Percentiles rank a stretch among this genome's conserved stretches.
phyloP scores from a whole-genome alignment of 305 asterid species.

The Salvia sclarea region DNA sequence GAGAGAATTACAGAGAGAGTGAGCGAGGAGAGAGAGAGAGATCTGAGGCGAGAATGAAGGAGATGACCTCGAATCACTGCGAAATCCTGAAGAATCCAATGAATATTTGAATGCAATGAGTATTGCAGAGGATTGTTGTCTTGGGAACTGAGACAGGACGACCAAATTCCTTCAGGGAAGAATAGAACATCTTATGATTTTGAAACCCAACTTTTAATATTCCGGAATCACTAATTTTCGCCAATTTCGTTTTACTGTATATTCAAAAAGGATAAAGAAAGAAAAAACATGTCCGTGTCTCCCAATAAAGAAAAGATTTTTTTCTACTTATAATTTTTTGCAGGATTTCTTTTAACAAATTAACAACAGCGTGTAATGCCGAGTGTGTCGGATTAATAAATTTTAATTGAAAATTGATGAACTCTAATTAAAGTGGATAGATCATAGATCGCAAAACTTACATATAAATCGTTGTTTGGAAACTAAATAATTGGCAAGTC shows the following conservation, averaged over 20 bases:
- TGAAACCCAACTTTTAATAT: neutral
- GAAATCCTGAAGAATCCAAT: constrained; percentile 1
- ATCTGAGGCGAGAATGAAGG: constrained; percentile 29
- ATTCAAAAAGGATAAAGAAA: too few relatives aligned
- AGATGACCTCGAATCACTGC: constrained; percentile 8
- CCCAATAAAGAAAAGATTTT: too few relatives aligned
- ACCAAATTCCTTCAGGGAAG: neutral
- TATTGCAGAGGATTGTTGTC: constrained; percentile 26
- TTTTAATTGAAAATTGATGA: too few relatives aligned
- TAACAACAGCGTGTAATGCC: too few relatives aligned
- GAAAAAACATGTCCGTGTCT: too few relatives aligned
- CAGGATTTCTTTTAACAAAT: too few relatives aligned
- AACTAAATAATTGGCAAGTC: too few relatives aligned
- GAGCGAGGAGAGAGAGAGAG: constrained; percentile 21
- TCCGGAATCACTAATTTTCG: neutral
- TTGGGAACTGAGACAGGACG: constrained; percentile 35
- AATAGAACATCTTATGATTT: neutral
- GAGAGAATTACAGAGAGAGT: constrained; percentile 29
- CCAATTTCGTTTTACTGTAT: neutral
- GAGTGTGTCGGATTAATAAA: too few relatives aligned
- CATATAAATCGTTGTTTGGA: too few relatives aligned
- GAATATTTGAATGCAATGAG: neutral
- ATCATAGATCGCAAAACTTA: too few relatives aligned
- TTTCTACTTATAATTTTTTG: too few relatives aligned
- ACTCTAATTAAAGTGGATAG: too few relatives aligned